Evolutionary conservation across 441 rosid species (phyloP), one percentile per base, ranked within the genome.

Genomic region (Adansonia madagascariensis): DNA sequence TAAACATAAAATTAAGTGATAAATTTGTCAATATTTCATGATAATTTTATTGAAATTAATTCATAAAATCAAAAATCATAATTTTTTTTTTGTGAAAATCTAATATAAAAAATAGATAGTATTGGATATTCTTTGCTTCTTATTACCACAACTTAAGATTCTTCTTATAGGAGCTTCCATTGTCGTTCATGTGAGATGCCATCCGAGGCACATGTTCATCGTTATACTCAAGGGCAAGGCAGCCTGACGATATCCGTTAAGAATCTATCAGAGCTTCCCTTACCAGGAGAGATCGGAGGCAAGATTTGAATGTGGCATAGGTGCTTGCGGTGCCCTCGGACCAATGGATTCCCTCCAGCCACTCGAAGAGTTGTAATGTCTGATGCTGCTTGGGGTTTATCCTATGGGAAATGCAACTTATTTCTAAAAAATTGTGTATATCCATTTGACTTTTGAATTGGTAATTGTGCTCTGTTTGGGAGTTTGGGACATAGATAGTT

Each of bases 261-360:
- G 85, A 90, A 90, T 79, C 84, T 88, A 50, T 80, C 83, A 22
- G 91, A 91, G 47, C 52, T 82, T 70, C 77, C 60, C 46, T 80
- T 91, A 77, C 88, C 90, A 39, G 94, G 94, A 62, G 90, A 90
- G 81, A 87, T 86, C 73, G 97, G 90, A 75, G 97, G 97, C 71
- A 91, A 89, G 80, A 90, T 91, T 79, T 91, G 97, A 94, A 91
- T 91, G 94, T 91, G 97, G 97, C 97, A 91, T 74, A 78, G 97
- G 77, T 91, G 97, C 84, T 86, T 91, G 69, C 86, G 87, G 72
- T 91, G 97, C 79, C 94, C 92, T 80, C 87, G 94, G 83, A 78
- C 76, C 68, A 77, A 78, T 78, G 94, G 93, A 65, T 90, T 89
- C 79, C 97, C 94, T 80, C 94, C 94, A n/a, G 92, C 94, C 73